Evolutionary conservation across 2,329 filamentous ascomycete genomes (phyloP).

Genomic region (Sporothrix globosa): DNA sequence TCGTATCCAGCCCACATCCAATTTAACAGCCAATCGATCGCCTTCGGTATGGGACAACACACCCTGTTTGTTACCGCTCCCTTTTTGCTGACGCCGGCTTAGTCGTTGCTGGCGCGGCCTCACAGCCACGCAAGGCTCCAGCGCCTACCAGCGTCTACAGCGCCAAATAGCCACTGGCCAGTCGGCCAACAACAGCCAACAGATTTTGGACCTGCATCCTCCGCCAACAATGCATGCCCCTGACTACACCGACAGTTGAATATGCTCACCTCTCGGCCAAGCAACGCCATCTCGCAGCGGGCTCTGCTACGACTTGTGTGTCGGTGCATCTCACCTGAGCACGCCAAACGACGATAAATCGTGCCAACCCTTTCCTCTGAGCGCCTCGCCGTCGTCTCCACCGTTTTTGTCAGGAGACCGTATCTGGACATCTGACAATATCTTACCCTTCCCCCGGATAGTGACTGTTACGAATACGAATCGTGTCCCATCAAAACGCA

Average conservation of each 20-base stretch:
- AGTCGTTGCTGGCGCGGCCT: constrained; percentile 17
- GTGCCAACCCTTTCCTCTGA: neutral
- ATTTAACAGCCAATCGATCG: neutral
- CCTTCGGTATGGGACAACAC: neutral
- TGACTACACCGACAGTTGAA: neutral
- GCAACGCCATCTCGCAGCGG: neutral
- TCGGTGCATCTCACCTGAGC: constrained; percentile 16
- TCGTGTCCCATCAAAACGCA: neutral
- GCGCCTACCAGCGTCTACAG: neutral
- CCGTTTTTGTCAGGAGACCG: neutral
- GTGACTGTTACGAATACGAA: constrained; percentile 11
- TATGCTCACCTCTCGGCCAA: constrained; percentile 17
- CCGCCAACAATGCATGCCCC: neutral
- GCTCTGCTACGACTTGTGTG: constrained; percentile 21
- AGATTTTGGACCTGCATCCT: neutral
- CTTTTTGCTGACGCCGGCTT: constrained; percentile 20
- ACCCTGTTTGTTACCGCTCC: neutral
- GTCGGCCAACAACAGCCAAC: constrained; percentile 5
- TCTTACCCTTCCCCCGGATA: neutral
- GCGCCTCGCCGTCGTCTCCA: neutral
- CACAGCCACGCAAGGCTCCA: constrained; percentile 1
- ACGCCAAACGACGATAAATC: neutral
- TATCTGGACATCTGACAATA: neutral
- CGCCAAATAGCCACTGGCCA: neutral
- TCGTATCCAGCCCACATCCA: constrained; percentile 4